Percentiles rank a stretch among this genome's conserved stretches.
Conservation (phyloP, 139 green algal species). For the Prasinococcaceae sp. region DNA sequence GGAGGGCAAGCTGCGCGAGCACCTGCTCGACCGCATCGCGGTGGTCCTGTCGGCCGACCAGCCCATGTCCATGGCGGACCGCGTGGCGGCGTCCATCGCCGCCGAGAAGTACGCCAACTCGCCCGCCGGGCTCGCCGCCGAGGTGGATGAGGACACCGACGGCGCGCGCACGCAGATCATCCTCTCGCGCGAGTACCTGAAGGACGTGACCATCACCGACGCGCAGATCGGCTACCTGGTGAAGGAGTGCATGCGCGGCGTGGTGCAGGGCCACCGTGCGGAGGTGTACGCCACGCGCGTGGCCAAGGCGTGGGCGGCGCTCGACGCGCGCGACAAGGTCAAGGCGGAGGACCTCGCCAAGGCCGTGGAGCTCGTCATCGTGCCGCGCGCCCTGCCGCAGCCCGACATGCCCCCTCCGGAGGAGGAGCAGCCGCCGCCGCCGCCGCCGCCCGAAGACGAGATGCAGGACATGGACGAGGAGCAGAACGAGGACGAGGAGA, state of each 20-base stretch:
- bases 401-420: slow-evolving; percentile 44
- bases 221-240: slow-evolving; percentile 91
- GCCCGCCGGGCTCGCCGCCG: no score
- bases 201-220: slow-evolving; percentile 71
- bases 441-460: slow-evolving; percentile 43
- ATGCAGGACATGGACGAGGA: no score
- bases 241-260: slow-evolving; percentile 68
- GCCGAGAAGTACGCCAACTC: slow-evolving; percentile 12
- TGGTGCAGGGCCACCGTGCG: slow-evolving; percentile 77
- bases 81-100: slow-evolving; percentile 56
- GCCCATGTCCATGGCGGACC: slow-evolving; percentile 50
- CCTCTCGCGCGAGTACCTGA: slow-evolving; percentile 89
- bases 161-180: slow-evolving; percentile 60
- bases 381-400: slow-evolving; percentile 53
- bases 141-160: no score
- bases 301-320: slow-evolving; percentile 64
- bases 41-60: slow-evolving; percentile 79
- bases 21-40: slow-evolving; percentile 94
- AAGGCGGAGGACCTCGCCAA: slow-evolving; percentile 81
- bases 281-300: slow-evolving; percentile 86
- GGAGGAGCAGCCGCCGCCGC: slow-evolving; percentile 55
- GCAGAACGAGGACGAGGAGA: slow-evolving; percentile 48
- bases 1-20: slow-evolving; percentile 75
- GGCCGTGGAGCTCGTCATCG: slow-evolving; percentile 91
- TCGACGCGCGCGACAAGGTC: slow-evolving; percentile 70